Evolutionary conservation across 169 alveolate species (phyloP).

Genomic region (Plasmodium knowlesi): DNA sequence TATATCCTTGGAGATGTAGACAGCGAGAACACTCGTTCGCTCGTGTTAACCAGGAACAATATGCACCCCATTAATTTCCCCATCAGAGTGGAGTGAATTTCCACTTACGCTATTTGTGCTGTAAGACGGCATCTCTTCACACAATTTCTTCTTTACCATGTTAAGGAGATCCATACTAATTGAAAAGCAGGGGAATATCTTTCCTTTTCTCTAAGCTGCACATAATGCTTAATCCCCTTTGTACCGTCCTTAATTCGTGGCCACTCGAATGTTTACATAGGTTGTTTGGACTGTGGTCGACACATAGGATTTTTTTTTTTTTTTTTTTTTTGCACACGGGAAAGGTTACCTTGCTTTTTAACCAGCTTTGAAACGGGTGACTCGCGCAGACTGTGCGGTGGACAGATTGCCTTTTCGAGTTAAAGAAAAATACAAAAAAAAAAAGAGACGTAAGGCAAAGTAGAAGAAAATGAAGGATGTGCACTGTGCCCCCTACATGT

Average conservation of each 20-base stretch:
- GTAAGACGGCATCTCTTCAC: neutral
- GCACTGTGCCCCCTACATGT: neutral
- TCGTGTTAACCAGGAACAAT: neutral
- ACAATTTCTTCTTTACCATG: neutral
- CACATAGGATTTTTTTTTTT: neutral
- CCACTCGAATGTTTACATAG: neutral
- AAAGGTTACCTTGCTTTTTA: neutral
- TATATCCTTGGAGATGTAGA: neutral
- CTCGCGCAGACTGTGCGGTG: neutral
- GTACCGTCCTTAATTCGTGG: neutral
- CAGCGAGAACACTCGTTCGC: neutral
- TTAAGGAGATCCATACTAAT: neutral
- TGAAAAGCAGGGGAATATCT: neutral
- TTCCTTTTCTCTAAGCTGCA: neutral
- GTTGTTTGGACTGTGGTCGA: neutral
- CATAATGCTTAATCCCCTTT: neutral
- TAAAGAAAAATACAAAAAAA: neutral
- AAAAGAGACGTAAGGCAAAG: neutral
- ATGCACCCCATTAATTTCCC: neutral
- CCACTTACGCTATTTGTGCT: neutral
- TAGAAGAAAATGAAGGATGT: neutral
- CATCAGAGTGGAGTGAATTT: neutral
- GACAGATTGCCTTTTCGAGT: neutral
- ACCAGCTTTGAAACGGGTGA: neutral
- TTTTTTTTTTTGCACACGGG: neutral